Percentiles rank a stretch among this genome's conserved stretches.
Evolutionary conservation across 2,329 filamentous ascomycete species (phyloP).

Genomic region (Colletotrichum orbiculare): DNA sequence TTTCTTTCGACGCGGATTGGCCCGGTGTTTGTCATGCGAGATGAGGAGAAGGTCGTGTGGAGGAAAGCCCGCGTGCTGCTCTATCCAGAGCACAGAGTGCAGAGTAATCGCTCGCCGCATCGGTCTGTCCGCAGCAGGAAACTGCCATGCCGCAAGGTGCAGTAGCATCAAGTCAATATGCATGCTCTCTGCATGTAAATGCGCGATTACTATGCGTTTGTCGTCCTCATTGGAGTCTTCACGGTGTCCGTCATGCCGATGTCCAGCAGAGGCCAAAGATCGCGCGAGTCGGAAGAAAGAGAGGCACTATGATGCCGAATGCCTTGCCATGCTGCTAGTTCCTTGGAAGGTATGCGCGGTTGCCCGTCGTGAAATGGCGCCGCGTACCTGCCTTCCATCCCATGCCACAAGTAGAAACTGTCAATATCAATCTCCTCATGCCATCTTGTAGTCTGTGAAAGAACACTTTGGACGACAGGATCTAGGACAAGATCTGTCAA

Average conservation of each 20-base stretch:
- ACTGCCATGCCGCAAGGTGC: constrained; percentile 32
- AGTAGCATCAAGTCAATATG: constrained; percentile 28
- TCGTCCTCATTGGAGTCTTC: constrained; percentile 27
- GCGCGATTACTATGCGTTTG: constrained; percentile 12
- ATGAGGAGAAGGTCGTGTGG: constrained; percentile 26
- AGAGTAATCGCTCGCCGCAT: constrained; percentile 29
- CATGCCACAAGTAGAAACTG: no score
- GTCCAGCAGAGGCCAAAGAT: constrained; percentile 26
- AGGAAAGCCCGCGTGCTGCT: constrained; percentile 1
- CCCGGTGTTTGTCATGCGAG: neutral
- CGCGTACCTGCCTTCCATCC: constrained; percentile 13
- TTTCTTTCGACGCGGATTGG: constrained; percentile 16
- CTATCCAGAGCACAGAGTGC: no score
- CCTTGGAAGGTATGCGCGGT: constrained; percentile 15
- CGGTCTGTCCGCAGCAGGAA: constrained; percentile 25
- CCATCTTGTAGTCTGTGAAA: neutral
- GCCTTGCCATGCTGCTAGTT: constrained; percentile 24
- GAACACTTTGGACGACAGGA: neutral
- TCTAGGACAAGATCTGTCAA: neutral
- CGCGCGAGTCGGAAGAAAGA: constrained; percentile 35
- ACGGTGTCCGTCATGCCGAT: constrained; percentile 2
- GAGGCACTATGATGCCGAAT: constrained; percentile 5
- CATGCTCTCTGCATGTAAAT: constrained; percentile 32
- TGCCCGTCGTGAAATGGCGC: neutral
- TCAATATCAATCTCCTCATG: no score